Evolutionary conservation across 345 rosid genomes (phyloP).

Genomic region (Dipteronia dyeriana): DNA sequence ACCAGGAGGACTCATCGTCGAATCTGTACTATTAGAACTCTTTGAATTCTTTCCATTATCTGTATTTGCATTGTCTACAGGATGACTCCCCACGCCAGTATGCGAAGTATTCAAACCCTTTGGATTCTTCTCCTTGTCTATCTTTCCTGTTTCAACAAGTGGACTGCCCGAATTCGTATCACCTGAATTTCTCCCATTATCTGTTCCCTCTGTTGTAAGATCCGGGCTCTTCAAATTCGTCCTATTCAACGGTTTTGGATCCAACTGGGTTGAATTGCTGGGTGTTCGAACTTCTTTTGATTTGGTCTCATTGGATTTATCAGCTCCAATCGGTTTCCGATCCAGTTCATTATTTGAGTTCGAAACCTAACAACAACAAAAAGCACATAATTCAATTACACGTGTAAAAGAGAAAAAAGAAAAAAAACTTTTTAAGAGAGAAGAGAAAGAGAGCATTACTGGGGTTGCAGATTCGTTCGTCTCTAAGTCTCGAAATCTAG

Average conservation of each 20-base stretch:
- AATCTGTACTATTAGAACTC: neutral
- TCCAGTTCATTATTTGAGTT: slow-evolving; percentile 25
- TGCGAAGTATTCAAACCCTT: neutral
- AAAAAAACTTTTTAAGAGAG: neutral
- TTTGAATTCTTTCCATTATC: slow-evolving; percentile 3
- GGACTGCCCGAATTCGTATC: slow-evolving; percentile 19
- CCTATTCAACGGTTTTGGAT: slow-evolving; percentile 27
- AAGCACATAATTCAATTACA: slow-evolving; percentile 24
- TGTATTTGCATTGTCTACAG: neutral
- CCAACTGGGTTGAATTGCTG: slow-evolving; percentile 27
- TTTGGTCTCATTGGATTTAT: slow-evolving; percentile 13
- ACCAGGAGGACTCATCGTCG: neutral
- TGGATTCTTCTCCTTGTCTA: neutral
- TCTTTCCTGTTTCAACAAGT: neutral
- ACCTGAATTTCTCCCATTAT: slow-evolving; percentile 21
- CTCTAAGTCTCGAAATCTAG: slow-evolving; percentile 33
- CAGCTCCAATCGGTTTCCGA: slow-evolving; percentile 20
- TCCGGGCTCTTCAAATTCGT: slow-evolving; percentile 24
- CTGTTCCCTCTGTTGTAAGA: slow-evolving; percentile 21
- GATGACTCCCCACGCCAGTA: neutral
- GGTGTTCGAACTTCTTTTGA: slow-evolving; percentile 23
- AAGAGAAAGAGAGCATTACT: slow-evolving; percentile 30
- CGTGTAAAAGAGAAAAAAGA: neutral
- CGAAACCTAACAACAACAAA: slow-evolving; percentile 34
- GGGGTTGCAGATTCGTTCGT: slow-evolving; percentile 24